phyloP scores from a whole-genome alignment of 768 basidiomycete species.

The Lactifluus rugatus region DNA sequence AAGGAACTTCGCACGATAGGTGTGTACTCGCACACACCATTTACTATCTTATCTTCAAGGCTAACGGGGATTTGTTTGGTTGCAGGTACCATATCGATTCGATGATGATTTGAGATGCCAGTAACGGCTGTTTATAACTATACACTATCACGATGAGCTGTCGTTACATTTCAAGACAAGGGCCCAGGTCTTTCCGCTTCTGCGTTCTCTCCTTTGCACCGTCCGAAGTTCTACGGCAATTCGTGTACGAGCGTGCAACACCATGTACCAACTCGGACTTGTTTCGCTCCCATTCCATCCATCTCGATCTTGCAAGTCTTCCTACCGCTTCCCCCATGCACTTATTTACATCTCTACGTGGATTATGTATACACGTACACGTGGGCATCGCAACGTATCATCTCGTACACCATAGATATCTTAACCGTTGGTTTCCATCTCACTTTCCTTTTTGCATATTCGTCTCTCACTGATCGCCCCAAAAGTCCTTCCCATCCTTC shows the following conservation, averaged over 20 bases:
- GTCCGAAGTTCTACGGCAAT: not conserved
- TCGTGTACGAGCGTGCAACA: constrained; percentile 5
- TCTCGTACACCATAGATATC: constrained; percentile 11
- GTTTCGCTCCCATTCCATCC: not conserved
- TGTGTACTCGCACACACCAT: not conserved
- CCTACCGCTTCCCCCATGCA: constrained; percentile 2
- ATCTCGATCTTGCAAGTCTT: constrained; percentile 9
- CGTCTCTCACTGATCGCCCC: not conserved
- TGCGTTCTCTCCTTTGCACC: not conserved
- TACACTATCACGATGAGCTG: constrained; percentile 3
- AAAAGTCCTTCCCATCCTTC: not conserved
- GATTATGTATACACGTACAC: not conserved
- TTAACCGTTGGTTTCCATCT: not conserved
- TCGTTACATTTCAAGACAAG: not conserved
- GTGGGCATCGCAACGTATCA: not conserved
- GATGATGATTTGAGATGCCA: not conserved
- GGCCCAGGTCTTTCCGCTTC: not conserved
- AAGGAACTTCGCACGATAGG: not conserved
- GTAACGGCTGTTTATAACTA: constrained; percentile 11
- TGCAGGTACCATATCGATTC: not conserved
- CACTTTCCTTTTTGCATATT: not conserved
- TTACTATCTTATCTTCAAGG: not conserved
- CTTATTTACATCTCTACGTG: constrained; percentile 10
- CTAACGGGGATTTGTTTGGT: not conserved
- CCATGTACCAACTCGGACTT: not conserved